Evolutionary conservation across 2,329 filamentous ascomycete genomes (phyloP).

Genomic region (Fusarium dimerum): DNA sequence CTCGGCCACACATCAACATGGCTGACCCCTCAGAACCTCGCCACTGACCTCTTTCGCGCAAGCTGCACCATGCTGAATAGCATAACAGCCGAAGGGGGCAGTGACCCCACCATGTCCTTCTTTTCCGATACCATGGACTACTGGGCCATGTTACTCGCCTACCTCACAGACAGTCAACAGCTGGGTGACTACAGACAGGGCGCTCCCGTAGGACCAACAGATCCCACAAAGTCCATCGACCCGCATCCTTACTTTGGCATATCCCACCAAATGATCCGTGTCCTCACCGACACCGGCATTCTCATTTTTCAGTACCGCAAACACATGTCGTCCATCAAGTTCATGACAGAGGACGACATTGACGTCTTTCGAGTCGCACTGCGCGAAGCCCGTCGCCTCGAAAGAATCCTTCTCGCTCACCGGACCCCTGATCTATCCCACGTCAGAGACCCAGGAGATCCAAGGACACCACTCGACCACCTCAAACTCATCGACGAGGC

Average conservation of each 20-base stretch:
- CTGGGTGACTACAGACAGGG: conserved; percentile 7
- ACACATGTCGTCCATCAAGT: conserved; percentile 13
- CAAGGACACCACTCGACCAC: conserved; percentile 14
- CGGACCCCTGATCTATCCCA: conserved; percentile 5
- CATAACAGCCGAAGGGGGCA: conserved; percentile 1
- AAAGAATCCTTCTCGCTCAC: conserved; percentile 10
- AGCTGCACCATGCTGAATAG: conserved; percentile 8
- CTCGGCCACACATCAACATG: conserved; percentile 24
- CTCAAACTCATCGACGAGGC: conserved; percentile 20
- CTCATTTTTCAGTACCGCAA: conserved; percentile 22
- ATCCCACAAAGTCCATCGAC: not conserved
- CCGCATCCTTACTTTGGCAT: conserved; percentile 22
- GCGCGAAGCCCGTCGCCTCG: conserved; percentile 14
- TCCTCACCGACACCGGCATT: conserved; percentile 15
- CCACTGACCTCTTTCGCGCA: conserved; percentile 13
- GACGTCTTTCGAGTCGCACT: conserved; percentile 14
- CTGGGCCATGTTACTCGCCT: conserved; percentile 26
- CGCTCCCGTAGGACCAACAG: not conserved
- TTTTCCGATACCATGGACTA: conserved; percentile 23
- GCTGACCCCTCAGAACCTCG: conserved; percentile 21
- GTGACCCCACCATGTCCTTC: conserved; percentile 4
- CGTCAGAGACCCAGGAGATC: conserved; percentile 16
- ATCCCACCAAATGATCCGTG: conserved; percentile 13
- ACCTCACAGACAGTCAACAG: conserved; percentile 18
- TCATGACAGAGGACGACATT: conserved; percentile 19